These are phyloP conservation scores for Opeltia flavorubescens DNA, from an alignment of 495 filamentous ascomycete species.

Conservation along the genomic window DNA sequence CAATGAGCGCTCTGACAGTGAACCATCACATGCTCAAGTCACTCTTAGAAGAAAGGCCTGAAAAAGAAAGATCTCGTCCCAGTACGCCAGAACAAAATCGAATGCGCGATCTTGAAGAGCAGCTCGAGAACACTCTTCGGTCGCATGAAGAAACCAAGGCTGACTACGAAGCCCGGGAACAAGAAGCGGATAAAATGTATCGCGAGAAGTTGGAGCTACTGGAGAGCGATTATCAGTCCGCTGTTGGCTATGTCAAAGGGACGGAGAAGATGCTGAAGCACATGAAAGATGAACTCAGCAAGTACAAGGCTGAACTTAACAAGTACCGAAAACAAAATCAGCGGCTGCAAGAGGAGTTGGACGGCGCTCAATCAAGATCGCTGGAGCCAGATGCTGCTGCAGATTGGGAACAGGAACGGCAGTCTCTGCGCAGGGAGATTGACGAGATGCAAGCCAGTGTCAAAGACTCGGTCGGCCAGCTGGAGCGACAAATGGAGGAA, in stretches of 20 bases:
- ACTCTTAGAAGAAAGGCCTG: constrained; percentile 68
- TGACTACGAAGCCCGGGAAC: constrained; percentile 58
- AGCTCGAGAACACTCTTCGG: constrained; percentile 61
- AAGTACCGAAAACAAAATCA: constrained; percentile 77
- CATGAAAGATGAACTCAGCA: constrained; percentile 89
- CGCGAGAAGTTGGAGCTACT: constrained; percentile 84
- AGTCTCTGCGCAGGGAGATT: constrained; percentile 49
- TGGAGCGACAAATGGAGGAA: constrained; percentile 57
- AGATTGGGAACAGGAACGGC: constrained; percentile 69
- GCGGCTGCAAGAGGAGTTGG: constrained; percentile 68
- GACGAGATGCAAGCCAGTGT: constrained; percentile 52
- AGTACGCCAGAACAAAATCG: constrained; percentile 67
- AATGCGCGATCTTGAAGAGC: constrained; percentile 79
- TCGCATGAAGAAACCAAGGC: constrained; percentile 73
- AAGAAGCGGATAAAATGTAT: constrained; percentile 73
- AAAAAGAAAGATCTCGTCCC: constrained; percentile 60
- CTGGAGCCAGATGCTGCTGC: constrained; percentile 30
- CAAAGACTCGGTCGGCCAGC: constrained; percentile 42
- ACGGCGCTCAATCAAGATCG: constrained; percentile 31
- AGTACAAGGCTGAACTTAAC: constrained; percentile 84
- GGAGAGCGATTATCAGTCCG: constrained; percentile 95
- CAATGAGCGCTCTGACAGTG: constrained; percentile 77
- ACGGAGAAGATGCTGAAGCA: constrained; percentile 98
- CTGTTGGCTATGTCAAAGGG: constrained; percentile 97
- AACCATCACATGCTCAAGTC: constrained; percentile 88